These are phyloP conservation scores for Fusarium goolgardi DNA, from an alignment of 2,329 filamentous ascomycete genomes.

Conservation along the genomic window DNA sequence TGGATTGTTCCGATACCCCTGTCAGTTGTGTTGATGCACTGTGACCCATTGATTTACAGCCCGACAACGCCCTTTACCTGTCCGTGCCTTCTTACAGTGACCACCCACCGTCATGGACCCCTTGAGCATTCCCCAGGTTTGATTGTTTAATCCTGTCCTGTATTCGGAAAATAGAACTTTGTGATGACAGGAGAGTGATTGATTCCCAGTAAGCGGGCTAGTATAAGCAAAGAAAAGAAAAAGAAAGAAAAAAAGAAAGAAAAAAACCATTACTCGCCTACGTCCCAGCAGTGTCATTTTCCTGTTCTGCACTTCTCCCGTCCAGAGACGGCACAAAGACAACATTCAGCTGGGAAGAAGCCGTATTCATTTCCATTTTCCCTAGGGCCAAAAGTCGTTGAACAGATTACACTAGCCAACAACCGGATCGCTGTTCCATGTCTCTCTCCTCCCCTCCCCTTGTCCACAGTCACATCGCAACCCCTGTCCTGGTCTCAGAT, in stretches of 20 bases:
- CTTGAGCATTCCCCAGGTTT: constrained; percentile 46
- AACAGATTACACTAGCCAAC: constrained; percentile 5
- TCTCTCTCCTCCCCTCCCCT: background rate
- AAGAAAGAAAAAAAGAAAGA: too few relatives aligned
- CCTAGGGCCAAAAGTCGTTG: constrained; percentile 1
- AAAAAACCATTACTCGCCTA: background rate
- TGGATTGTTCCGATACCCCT: constrained; percentile 39
- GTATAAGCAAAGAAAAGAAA: constrained; percentile 7
- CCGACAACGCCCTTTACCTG: constrained; percentile 7
- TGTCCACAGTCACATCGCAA: background rate
- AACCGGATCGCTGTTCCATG: constrained; percentile 30
- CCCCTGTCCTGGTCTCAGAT: constrained; percentile 24
- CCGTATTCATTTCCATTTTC: constrained; percentile 11
- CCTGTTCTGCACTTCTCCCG: background rate
- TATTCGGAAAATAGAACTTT: constrained; percentile 2
- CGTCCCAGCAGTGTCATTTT: background rate
- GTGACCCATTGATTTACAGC: constrained; percentile 14
- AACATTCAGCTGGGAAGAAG: constrained; percentile 3
- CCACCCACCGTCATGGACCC: constrained; percentile 25
- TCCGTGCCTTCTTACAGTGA: constrained; percentile 27
- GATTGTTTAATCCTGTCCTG: constrained; percentile 18
- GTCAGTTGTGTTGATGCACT: constrained; percentile 32
- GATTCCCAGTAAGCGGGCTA: constrained; percentile 18
- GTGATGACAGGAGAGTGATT: background rate
- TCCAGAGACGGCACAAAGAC: background rate